phyloP scores from a whole-genome alignment of 2,329 filamentous ascomycete genomes.

The Alternaria dauci region DNA sequence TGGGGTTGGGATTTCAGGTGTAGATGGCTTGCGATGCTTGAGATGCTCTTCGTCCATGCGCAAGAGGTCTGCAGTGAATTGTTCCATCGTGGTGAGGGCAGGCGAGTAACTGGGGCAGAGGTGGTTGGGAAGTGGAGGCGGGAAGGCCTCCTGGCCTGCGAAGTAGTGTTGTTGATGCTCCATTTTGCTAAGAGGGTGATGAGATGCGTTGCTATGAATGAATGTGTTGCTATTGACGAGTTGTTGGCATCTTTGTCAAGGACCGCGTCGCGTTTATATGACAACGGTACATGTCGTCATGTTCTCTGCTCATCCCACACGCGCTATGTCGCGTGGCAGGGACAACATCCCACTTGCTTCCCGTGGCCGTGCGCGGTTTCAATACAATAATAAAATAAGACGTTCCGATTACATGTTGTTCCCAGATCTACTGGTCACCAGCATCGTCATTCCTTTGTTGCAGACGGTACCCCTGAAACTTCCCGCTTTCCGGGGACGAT shows the following conservation, averaged over 20 bases:
- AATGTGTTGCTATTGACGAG: not conserved
- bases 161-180: not conserved
- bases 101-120: slow-evolving; percentile 13
- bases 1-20: not conserved
- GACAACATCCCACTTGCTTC: slow-evolving; percentile 4
- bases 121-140: slow-evolving; percentile 11
- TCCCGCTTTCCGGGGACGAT: slow-evolving; percentile 5
- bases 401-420: slow-evolving; percentile 30
- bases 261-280: slow-evolving; percentile 11
- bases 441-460: slow-evolving; percentile 10
- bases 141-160: slow-evolving; percentile 14
- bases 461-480: slow-evolving; percentile 3
- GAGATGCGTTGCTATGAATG: not conserved
- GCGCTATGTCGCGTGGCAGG: slow-evolving; percentile 13
- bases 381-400: slow-evolving; percentile 9
- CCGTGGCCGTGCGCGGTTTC: slow-evolving; percentile 16
- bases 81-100: slow-evolving; percentile 12
- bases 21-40: slow-evolving; percentile 5
- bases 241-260: not conserved
- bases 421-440: slow-evolving; percentile 53
- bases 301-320: slow-evolving; percentile 11
- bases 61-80: slow-evolving; percentile 14
- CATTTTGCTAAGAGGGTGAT: not conserved
- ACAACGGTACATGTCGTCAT: slow-evolving; percentile 12
- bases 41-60: slow-evolving; percentile 19